Conservation (phyloP, 1,284 basidiomycete species). For the Boletellus dicymbophilus region DNA sequence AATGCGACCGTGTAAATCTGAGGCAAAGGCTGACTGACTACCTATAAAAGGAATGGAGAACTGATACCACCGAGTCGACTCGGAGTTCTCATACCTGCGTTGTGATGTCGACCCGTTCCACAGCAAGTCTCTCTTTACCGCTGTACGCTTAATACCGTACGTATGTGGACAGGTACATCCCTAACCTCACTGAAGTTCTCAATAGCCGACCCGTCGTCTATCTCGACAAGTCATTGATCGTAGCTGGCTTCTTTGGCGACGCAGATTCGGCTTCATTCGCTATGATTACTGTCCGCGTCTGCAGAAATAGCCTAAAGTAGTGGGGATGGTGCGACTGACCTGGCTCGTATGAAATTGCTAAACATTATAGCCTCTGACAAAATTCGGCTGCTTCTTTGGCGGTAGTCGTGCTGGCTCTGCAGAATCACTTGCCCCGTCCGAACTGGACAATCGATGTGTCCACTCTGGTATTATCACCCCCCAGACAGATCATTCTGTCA, state of each 20-base stretch:
- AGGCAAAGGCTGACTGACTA: too few relatives aligned
- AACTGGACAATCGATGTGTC: constrained; percentile 18
- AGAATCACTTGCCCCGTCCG: constrained; percentile 18
- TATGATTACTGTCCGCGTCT: constrained; percentile 36
- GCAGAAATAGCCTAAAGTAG: constrained; percentile 26
- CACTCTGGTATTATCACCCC: constrained; percentile 21
- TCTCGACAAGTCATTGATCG: constrained; percentile 15
- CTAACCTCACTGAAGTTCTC: constrained; percentile 5
- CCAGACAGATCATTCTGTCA: constrained; percentile 24
- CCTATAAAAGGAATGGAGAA: too few relatives aligned
- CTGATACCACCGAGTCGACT: too few relatives aligned
- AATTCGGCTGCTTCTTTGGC: constrained; percentile 28
- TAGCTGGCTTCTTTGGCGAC: constrained; percentile 27
- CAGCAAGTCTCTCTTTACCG: not conserved
- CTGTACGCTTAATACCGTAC: not conserved
- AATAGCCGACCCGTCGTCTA: constrained; percentile 3
- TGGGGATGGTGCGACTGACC: constrained; percentile 39
- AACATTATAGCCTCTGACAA: constrained; percentile 28
- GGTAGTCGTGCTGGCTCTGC: constrained; percentile 20
- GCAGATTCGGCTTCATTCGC: constrained; percentile 34
- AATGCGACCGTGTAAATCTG: too few relatives aligned
- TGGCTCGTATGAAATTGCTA: constrained; percentile 36
- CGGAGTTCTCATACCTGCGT: too few relatives aligned
- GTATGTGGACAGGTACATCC: constrained; percentile 11
- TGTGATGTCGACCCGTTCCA: not conserved